Percentiles rank a stretch among this genome's conserved stretches.
Conservation (phyloP, 352 stramenopile species). For the Phytophthora pluvialis region DNA sequence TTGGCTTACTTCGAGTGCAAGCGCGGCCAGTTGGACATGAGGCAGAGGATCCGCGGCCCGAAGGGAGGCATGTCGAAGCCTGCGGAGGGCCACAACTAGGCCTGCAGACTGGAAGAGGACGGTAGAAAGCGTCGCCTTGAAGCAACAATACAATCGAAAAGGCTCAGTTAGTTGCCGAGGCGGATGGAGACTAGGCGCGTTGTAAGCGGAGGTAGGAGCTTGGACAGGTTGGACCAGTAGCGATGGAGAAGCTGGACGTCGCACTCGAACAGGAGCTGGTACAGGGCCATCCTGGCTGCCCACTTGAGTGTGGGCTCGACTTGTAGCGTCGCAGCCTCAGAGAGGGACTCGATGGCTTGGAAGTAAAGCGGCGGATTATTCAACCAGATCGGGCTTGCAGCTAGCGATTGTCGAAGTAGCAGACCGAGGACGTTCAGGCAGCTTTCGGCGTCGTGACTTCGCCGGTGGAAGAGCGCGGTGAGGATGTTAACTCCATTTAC, state of each 20-base stretch:
- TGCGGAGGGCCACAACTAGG: slow-evolving; percentile 31
- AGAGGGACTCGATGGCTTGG: slow-evolving; percentile 31
- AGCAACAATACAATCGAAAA: not conserved
- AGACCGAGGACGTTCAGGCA: slow-evolving; percentile 34
- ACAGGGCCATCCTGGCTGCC: slow-evolving; percentile 38
- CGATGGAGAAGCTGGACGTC: slow-evolving; percentile 27
- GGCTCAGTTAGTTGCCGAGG: slow-evolving; percentile 1
- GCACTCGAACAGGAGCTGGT: slow-evolving; percentile 59
- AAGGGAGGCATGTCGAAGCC: slow-evolving; percentile 75
- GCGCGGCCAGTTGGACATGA: slow-evolving; percentile 84
- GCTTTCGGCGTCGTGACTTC: slow-evolving; percentile 31
- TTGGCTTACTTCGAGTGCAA: slow-evolving; percentile 89
- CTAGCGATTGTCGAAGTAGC: slow-evolving; percentile 28
- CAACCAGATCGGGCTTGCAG: slow-evolving; percentile 26
- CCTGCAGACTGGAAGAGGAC: not conserved
- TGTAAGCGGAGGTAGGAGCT: slow-evolving; percentile 24
- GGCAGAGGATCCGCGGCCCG: slow-evolving; percentile 77
- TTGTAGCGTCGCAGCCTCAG: slow-evolving; percentile 33
- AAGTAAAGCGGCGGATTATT: slow-evolving; percentile 26
- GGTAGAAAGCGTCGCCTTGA: not conserved
- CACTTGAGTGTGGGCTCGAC: slow-evolving; percentile 33
- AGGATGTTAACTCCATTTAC: slow-evolving; percentile 21
- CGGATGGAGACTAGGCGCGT: slow-evolving; percentile 22
- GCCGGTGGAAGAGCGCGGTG: slow-evolving; percentile 35
- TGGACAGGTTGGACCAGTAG: slow-evolving; percentile 7